Evolutionary conservation across 805 yeast genomes (phyloP), one percentile per base, ranked within the genome.

Genomic region (Yarrowia keelungensis): DNA sequence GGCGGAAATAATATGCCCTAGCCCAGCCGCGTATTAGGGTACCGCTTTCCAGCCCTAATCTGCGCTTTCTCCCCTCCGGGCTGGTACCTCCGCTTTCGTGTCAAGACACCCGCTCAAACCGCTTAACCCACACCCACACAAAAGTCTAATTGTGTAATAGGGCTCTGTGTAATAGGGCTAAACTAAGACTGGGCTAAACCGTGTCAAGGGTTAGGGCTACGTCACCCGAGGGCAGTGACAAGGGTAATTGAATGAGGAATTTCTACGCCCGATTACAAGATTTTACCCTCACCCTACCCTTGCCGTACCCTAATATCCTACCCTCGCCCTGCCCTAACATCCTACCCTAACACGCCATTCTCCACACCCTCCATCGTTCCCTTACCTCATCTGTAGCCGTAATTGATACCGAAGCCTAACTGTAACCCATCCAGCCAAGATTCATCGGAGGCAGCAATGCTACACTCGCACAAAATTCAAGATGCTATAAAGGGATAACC

Each of bases 381-480:
- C 56, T 51, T 51, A 35, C 59, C 59, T 49, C 53, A 49, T 49
- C 53, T 22, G 19, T 32, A 49, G 38, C 53, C 53, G 39, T 32
- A 49, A 49, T 49, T 26, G 36, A 26, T 51, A 51, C 38, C 45
- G 10, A 53, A 56, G 39, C 5, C 62, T 56, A 56, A 56, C 62
- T 26, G 47, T 56, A 56, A 41, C 47, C 35, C 45, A 19, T 53
- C 59, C 59, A 53, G 59, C 59, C 59, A 53, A 56, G 38, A 26
- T 41, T 41, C 62, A 41, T 56, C 62, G 62, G 61, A 56, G 62
- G 62, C 62, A 56, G 62, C 62, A 56, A 56, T 56, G 47, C 62
- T 56, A 56, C 62, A 56, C 62, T 56, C 62, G 46, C 46, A 15
- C 3, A 8, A 14, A 53, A 15, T 16, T 14, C 11, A 19, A 39